phyloP scores from a whole-genome alignment of 2,329 filamentous ascomycete species.

The Cladosporium cucumerinum region DNA sequence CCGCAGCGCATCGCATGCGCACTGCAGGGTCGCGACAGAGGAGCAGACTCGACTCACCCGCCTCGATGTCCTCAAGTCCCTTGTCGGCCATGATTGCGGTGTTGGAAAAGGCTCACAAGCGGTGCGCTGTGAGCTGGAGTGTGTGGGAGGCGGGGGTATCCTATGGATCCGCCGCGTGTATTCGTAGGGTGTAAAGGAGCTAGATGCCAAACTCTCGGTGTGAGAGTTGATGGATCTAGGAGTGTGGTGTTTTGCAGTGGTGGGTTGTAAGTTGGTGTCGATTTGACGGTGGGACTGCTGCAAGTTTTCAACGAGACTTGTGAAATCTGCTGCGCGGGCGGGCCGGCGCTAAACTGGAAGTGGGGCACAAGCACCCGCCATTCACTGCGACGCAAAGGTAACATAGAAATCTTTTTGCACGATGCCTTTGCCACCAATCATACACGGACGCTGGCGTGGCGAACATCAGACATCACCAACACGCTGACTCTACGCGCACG shows the following conservation, averaged over 20 bases:
- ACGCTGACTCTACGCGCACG: background rate
- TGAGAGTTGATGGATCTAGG: conserved; percentile 38
- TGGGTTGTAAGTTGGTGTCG: conserved; percentile 11
- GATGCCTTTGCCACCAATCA: conserved; percentile 1
- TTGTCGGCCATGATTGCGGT: conserved; percentile 98
- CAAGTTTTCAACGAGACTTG: background rate
- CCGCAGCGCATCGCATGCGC: conserved; percentile 1
- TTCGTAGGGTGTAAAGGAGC: conserved; percentile 33
- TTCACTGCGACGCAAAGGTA: background rate
- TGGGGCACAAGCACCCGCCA: conserved; percentile 6
- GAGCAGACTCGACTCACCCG: conserved; percentile 63
- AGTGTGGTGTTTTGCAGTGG: conserved; percentile 1
- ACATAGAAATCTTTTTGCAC: background rate
- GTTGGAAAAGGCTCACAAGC: conserved; percentile 58
- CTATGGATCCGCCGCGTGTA: conserved; percentile 41
- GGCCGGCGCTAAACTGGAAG: background rate
- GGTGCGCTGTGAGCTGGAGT: conserved; percentile 66
- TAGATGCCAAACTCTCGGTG: conserved; percentile 48
- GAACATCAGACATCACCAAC: conserved; percentile 4
- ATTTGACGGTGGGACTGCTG: conserved; percentile 4
- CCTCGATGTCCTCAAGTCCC: conserved; percentile 96
- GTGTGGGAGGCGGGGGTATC: conserved; percentile 39
- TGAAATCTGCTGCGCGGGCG: conserved; percentile 3
- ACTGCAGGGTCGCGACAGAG: background rate
- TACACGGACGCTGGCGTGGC: conserved; percentile 2